Conservation (phyloP, 768 basidiomycete species). For the Suillus luteus region DNA sequence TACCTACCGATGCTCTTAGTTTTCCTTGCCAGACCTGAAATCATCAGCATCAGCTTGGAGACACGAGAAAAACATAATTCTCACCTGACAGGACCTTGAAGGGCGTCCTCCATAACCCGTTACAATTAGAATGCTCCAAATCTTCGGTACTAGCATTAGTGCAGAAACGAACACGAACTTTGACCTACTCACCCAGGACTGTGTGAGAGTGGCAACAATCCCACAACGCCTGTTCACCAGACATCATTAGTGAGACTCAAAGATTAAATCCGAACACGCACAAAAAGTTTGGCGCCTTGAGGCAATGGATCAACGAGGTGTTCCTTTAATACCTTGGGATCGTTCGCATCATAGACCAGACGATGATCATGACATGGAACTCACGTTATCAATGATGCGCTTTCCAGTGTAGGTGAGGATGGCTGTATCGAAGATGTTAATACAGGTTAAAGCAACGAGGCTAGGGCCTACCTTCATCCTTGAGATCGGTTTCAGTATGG, state of each 20-base stretch:
- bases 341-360: not conserved
- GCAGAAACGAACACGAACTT: not conserved
- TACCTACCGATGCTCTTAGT: not conserved
- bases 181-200: constrained; percentile 23
- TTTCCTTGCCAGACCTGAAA: constrained; percentile 2
- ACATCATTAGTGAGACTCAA: constrained; percentile 1
- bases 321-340: constrained; percentile 24
- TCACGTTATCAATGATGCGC: constrained; percentile 29
- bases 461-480: constrained; percentile 48
- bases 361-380: constrained; percentile 22
- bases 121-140: constrained; percentile 28
- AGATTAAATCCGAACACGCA: constrained; percentile 15
- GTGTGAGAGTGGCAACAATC: constrained; percentile 34
- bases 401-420: constrained; percentile 17
- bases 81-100: not conserved
- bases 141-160: constrained; percentile 18
- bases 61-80: too few species aligned
- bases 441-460: not conserved
- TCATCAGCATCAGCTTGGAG: not conserved
- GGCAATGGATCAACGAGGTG: constrained; percentile 29
- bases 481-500: constrained; percentile 48
- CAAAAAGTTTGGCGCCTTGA: constrained; percentile 28
- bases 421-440: constrained; percentile 12
- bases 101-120: constrained; percentile 17
- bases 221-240: constrained; percentile 25